phyloP scores from a whole-genome alignment of 2,329 filamentous ascomycete genomes.

The Aureobasidium uvarum region DNA sequence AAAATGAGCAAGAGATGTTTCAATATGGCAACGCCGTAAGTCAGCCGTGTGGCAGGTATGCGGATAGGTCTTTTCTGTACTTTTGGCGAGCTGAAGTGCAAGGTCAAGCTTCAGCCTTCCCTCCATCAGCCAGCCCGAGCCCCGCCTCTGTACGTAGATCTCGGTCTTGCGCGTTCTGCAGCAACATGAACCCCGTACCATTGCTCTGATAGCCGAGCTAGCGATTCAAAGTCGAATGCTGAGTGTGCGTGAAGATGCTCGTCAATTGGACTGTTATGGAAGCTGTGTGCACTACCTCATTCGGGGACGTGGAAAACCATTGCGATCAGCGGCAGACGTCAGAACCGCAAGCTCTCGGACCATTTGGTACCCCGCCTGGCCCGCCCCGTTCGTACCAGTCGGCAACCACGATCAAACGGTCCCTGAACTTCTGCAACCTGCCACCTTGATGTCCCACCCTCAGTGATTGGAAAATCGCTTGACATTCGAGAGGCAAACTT shows the following conservation, averaged over 20 bases:
- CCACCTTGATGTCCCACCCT: neutral
- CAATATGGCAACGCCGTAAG: too few species aligned
- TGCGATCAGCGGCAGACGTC: neutral
- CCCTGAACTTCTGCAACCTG: neutral
- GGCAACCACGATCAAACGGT: neutral
- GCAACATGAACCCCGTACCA: neutral
- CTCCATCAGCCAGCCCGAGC: neutral
- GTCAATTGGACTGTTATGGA: neutral
- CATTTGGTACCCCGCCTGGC: conserved; percentile 1
- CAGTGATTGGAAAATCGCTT: too few species aligned
- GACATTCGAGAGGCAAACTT: neutral
- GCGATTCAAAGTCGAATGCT: neutral
- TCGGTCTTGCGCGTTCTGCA: neutral
- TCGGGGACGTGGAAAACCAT: conserved; percentile 3
- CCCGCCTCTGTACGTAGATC: conserved; percentile 4
- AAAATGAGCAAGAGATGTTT: neutral
- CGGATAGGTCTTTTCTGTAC: too few species aligned
- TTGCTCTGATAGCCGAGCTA: neutral
- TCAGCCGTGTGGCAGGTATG: neutral
- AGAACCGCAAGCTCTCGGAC: neutral
- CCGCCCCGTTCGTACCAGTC: conserved; percentile 11
- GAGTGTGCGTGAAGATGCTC: neutral
- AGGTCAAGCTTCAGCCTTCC: neutral
- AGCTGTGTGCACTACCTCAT: neutral
- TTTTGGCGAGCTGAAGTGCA: conserved; percentile 1